A percentile compares a stretch with the other conserved stretches of the same genome.
These are phyloP conservation scores for Alopecurus myosuroides DNA, from an alignment of 176 grass and related monocot species.

Conservation along the genomic window DNA sequence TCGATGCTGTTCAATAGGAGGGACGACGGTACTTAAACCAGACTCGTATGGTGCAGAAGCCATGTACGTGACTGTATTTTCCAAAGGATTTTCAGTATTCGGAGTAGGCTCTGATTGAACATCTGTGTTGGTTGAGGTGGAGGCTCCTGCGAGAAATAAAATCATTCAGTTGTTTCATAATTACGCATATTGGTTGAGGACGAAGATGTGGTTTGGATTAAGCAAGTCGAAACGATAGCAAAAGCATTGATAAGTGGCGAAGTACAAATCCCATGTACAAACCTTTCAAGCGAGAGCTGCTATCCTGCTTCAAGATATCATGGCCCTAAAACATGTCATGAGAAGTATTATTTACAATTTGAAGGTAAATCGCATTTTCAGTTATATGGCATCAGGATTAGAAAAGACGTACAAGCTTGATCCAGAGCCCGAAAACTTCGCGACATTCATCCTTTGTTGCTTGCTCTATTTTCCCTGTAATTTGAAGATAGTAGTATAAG, in stretches of 20 bases:
- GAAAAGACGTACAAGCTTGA: conserved; percentile 58
- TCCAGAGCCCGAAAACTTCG: conserved; percentile 80
- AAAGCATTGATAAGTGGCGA: not conserved
- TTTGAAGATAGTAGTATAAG: conserved; percentile 18
- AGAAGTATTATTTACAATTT: conserved; percentile 15
- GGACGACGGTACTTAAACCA: conserved; percentile 24
- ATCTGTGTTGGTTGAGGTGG: conserved; percentile 1
- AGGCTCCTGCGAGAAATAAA: conserved; percentile 16
- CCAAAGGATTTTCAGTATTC: conserved; percentile 29
- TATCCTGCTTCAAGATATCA: conserved; percentile 71
- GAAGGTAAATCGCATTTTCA: conserved; percentile 7
- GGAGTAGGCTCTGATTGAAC: conserved; percentile 21
- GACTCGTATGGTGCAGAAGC: conserved; percentile 20
- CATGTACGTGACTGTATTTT: conserved; percentile 17
- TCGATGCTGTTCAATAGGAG: conserved; percentile 30
- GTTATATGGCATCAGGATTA: not conserved
- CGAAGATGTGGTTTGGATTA: not conserved
- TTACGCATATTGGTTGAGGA: not conserved
- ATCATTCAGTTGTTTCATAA: conserved; percentile 2
- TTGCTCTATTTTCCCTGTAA: conserved; percentile 97
- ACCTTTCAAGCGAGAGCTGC: conserved; percentile 46
- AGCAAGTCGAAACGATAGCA: not conserved
- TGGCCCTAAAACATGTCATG: conserved; percentile 55
- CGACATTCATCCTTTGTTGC: conserved; percentile 95
- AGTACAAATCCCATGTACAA: conserved; percentile 20